Conservation (phyloP, 495 filamentous ascomycete genomes). For the Pseudevernia furfuracea region DNA sequence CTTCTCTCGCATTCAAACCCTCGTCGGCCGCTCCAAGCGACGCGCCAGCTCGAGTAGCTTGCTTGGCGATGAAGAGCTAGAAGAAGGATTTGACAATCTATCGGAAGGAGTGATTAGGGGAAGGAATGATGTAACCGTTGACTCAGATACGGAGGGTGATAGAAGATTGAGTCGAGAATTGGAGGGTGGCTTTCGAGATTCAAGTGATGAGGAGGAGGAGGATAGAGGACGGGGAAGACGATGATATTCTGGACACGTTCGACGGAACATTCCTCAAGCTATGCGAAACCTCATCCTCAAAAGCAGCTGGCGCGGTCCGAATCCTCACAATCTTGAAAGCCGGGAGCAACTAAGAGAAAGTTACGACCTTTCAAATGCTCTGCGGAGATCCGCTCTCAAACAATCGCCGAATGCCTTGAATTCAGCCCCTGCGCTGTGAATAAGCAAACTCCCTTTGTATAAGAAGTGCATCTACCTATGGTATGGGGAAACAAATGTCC, state of each 20-base stretch:
- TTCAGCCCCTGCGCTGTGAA: background rate
- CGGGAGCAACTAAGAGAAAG: background rate
- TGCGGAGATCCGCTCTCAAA: background rate
- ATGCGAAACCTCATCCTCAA: background rate
- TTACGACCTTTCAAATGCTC: background rate
- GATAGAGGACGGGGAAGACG: conserved; percentile 10
- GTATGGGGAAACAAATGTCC: background rate
- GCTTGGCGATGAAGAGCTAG: conserved; percentile 27
- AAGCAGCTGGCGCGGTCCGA: background rate
- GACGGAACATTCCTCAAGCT: background rate
- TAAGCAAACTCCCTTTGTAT: background rate
- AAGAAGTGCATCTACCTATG: background rate
- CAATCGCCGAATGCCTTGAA: background rate
- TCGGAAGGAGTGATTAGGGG: conserved; percentile 52
- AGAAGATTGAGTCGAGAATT: conserved; percentile 71
- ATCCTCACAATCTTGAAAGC: background rate
- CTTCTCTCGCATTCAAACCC: conserved; percentile 11
- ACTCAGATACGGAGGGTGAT: conserved; percentile 38
- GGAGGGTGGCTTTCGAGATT: conserved; percentile 60
- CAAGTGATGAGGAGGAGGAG: conserved; percentile 44
- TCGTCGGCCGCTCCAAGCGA: conserved; percentile 15
- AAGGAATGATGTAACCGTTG: conserved; percentile 43
- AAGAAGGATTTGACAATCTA: conserved; percentile 35
- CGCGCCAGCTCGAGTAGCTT: conserved; percentile 20
- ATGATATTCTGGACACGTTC: background rate